phyloP scores from a whole-genome alignment of 768 basidiomycete species.

The Porphyrellus cyaneotinctus region DNA sequence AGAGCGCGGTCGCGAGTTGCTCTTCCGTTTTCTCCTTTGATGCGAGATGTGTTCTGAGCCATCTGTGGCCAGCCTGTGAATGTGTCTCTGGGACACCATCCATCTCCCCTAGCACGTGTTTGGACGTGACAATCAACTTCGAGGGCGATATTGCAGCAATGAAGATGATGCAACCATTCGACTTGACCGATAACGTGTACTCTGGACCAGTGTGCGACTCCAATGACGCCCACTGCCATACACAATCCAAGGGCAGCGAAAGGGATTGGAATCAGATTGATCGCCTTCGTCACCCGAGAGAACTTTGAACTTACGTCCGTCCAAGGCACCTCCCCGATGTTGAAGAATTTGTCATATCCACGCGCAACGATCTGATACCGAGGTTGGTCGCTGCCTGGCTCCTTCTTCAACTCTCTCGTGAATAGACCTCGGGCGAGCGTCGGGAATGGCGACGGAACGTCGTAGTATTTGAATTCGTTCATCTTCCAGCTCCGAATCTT shows the following conservation, averaged over 20 bases:
- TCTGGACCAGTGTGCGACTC: conserved; percentile 66
- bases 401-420: conserved; percentile 46
- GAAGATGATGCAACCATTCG: conserved; percentile 97
- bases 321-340: conserved; percentile 95
- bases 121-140: conserved; percentile 83
- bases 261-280: neutral
- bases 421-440: conserved; percentile 94
- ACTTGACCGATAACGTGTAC: conserved; percentile 87
- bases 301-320: conserved; percentile 59
- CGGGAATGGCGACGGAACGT: conserved; percentile 86
- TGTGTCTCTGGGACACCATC: conserved; percentile 51
- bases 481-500: conserved; percentile 89
- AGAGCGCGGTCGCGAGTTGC: conserved; percentile 70
- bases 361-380: conserved; percentile 69
- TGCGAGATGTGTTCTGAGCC: conserved; percentile 65
- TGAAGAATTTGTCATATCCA: conserved; percentile 99
- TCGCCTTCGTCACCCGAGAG: neutral
- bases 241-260: neutral
- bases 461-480: conserved; percentile 94
- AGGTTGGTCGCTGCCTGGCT: conserved; percentile 31
- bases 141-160: conserved; percentile 76
- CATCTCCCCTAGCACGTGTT: conserved; percentile 78
- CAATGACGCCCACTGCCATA: conserved; percentile 67
- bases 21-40: conserved; percentile 61
- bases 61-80: conserved; percentile 77